A percentile compares a stretch with the other conserved stretches of the same genome.
These are phyloP conservation scores for Leersia perrieri DNA, from an alignment of 176 grass and related monocot genomes.

Conservation along the genomic window DNA sequence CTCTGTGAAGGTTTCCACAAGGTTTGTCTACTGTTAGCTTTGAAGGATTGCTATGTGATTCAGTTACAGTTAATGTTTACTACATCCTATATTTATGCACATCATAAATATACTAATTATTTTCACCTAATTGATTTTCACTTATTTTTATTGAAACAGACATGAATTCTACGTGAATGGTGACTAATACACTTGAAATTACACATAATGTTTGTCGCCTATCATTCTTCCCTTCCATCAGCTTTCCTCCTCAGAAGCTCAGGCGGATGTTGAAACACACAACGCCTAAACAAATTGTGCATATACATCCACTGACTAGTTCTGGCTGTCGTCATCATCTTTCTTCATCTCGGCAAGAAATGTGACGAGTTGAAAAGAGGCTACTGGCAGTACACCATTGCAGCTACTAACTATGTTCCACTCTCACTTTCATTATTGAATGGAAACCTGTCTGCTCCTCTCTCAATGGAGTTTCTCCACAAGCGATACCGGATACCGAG, in stretches of 20 bases:
- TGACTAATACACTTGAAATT: constrained; percentile 24
- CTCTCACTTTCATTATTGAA: constrained; percentile 48
- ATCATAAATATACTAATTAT: too few species aligned
- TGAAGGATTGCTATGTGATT: too few species aligned
- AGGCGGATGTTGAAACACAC: background rate
- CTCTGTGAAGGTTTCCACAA: too few species aligned
- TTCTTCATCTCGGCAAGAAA: constrained; percentile 23
- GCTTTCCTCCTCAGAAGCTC: constrained; percentile 16
- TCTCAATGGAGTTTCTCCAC: background rate
- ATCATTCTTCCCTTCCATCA: background rate
- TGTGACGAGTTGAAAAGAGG: constrained; percentile 18
- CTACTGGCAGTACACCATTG: constrained; percentile 18
- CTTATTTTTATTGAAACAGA: too few species aligned
- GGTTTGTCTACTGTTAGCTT: too few species aligned
- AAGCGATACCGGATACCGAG: constrained; percentile 74
- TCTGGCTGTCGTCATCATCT: constrained; percentile 9
- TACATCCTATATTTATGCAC: too few species aligned
- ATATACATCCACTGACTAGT: constrained; percentile 8
- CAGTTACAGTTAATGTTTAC: too few species aligned
- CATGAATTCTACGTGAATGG: background rate
- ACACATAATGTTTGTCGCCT: constrained; percentile 14
- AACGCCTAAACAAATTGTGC: constrained; percentile 8
- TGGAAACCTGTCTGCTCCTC: background rate
- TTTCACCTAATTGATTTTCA: too few species aligned
- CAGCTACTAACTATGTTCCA: constrained; percentile 27